Evolutionary conservation across 148 eudicot species (phyloP).

Genomic region (Cornus florida): DNA sequence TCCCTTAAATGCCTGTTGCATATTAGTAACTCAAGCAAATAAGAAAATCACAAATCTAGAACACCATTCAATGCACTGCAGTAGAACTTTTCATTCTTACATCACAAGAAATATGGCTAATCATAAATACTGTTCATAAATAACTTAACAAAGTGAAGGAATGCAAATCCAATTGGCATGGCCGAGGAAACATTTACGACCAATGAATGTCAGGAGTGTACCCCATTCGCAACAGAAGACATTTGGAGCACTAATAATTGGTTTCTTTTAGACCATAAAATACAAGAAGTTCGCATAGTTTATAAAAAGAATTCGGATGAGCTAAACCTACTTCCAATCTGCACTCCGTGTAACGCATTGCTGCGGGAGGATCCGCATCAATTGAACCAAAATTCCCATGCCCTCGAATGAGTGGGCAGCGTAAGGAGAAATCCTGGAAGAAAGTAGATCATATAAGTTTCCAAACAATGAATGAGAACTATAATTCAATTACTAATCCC

Average conservation of each 20-base stretch:
- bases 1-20: slow-evolving; percentile 2
- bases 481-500: not conserved
- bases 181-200: not conserved
- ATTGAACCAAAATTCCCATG: slow-evolving; percentile 98
- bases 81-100: not conserved
- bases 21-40: not conserved
- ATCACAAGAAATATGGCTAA: not conserved
- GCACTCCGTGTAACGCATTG: slow-evolving; percentile 99
- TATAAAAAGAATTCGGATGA: slow-evolving; percentile 4
- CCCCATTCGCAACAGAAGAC: not conserved
- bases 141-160: not conserved
- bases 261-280: not conserved
- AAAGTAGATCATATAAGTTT: slow-evolving; percentile 2
- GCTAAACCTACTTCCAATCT: slow-evolving; percentile 72
- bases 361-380: slow-evolving; percentile 99
- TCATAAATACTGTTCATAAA: not conserved
- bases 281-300: not conserved
- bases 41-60: not conserved
- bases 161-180: not conserved
- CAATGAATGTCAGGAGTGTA: not conserved
- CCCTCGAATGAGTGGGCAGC: slow-evolving; percentile 87
- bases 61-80: not conserved
- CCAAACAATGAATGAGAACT: slow-evolving; percentile 1
- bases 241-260: not conserved
- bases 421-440: slow-evolving; percentile 86